Base-by-base conservation (phyloP, 2,329 filamentous ascomycete species). In the Sporothrix variecibatus region DNA sequence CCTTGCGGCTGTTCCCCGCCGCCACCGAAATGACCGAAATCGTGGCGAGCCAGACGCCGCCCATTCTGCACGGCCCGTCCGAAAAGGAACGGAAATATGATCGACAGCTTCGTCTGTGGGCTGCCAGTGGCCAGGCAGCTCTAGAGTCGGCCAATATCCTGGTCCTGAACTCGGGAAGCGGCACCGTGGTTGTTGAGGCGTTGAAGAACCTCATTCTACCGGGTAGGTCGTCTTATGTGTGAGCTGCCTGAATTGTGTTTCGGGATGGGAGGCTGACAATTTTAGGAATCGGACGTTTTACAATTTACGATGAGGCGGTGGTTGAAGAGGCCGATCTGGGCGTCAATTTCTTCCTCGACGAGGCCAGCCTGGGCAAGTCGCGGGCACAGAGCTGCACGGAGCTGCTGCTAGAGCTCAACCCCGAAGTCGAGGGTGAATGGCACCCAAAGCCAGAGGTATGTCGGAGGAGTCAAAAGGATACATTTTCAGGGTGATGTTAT, bases 141-240 rank as follows among this genome's bases (percentile, higher is more conserved):
- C 87, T 99, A 1, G 97, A 99, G 82, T 90, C 94, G 73, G 93
- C 96, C 28, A 93, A 97, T 78, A 91, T 99, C n/a, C 88, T 98
- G 15, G 87, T 99, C 5, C 85, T 99, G 75, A 98, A 97, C 82
- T 93, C 92, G 0, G 93, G 94, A 1, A 84, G 92, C n/a, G 95
- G 95, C 11, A 93, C 94, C 1, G 93, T 94, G 46, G 96, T 95
- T 17, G 88, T 97, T 15, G 96, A 99, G 83, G 91, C 95, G 0
- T 87, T 99, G 76, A 99, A 99, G 87, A 99, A 99, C 81, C 89
- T 99, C n/a, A 93, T 99, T 2, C 85, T 99, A 9, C 96, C 96
- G 74, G 94, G 91, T 90, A 82, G 72, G 82, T 49, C 5, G 28
- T 31, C 1, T 15, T 17, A 23, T 46, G n/a, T 1, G 20, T 38